phyloP scores from a whole-genome alignment of 192 early-diverging fungal genomes.

The Backusella macrospora region DNA sequence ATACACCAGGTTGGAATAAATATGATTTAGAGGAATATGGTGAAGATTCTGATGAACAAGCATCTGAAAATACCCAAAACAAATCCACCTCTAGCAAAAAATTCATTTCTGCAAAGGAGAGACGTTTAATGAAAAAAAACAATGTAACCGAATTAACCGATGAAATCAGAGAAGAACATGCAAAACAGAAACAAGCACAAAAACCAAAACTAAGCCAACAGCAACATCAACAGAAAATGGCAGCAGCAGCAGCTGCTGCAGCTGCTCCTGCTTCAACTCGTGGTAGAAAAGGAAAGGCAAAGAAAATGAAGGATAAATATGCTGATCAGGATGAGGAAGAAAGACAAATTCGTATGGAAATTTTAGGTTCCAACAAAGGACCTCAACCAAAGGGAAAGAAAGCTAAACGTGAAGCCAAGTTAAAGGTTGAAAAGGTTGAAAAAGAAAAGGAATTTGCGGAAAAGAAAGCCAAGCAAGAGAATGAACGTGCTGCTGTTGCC shows the following conservation, averaged over 20 bases:
- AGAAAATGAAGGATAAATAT: slow-evolving; percentile 95
- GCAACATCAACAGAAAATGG: slow-evolving; percentile 33
- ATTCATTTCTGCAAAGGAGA: slow-evolving; percentile 81
- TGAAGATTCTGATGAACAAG: slow-evolving; percentile 49
- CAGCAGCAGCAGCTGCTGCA: slow-evolving; percentile 20
- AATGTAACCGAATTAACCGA: slow-evolving; percentile 31
- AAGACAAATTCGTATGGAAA: slow-evolving; percentile 74
- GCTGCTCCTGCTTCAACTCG: slow-evolving; percentile 51
- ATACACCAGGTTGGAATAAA: slow-evolving; percentile 41
- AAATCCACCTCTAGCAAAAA: slow-evolving; percentile 26
- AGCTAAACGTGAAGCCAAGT: slow-evolving; percentile 59
- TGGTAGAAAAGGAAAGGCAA: slow-evolving; percentile 86
- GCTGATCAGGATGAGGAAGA: slow-evolving; percentile 96
- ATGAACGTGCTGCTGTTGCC: background rate
- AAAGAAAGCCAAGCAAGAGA: slow-evolving; percentile 11
- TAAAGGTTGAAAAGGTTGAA: slow-evolving; percentile 44
- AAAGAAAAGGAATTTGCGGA: slow-evolving; percentile 26
- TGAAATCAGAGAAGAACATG: slow-evolving; percentile 5
- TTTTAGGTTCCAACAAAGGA: slow-evolving; percentile 74
- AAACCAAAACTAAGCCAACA: slow-evolving; percentile 22
- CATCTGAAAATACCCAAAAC: background rate
- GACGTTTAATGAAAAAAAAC: slow-evolving; percentile 77
- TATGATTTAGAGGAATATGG: slow-evolving; percentile 58
- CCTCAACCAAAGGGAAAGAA: slow-evolving; percentile 77
- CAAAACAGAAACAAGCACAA: background rate